phyloP scores from a whole-genome alignment of 2,329 filamentous ascomycete genomes.

The Phyllosticta paracitricarpa region DNA sequence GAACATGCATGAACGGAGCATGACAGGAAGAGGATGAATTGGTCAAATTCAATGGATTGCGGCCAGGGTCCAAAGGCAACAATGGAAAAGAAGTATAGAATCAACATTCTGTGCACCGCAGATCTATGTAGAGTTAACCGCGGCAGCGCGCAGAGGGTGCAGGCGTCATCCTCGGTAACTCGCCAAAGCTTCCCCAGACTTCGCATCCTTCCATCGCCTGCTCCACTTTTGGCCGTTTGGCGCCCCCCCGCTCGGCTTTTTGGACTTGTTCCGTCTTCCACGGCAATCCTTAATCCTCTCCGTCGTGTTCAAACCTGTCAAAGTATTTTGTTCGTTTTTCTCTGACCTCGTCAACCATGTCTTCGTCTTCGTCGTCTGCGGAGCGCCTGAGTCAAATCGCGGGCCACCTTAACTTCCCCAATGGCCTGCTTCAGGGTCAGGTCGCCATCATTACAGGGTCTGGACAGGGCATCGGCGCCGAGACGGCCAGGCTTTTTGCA shows the following conservation, averaged over 20 bases:
- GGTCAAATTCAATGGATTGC: too few relatives aligned
- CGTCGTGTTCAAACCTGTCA: neutral
- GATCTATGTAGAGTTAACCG: neutral
- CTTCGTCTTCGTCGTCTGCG: slow-evolving; percentile 18
- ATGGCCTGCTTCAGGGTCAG: slow-evolving; percentile 68
- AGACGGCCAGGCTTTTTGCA: slow-evolving; percentile 70
- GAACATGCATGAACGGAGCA: too few relatives aligned
- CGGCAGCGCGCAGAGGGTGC: neutral
- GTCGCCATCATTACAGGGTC: slow-evolving; percentile 80
- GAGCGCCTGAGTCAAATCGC: slow-evolving; percentile 60
- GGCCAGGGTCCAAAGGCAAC: too few relatives aligned
- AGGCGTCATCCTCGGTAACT: neutral
- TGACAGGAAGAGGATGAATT: too few relatives aligned
- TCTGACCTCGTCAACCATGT: neutral
- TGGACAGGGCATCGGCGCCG: slow-evolving; percentile 81
- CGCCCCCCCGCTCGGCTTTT: neutral
- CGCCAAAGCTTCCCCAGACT: neutral
- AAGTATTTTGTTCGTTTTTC: neutral
- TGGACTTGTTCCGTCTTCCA: neutral
- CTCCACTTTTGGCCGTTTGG: neutral
- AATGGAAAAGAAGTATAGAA: too few relatives aligned
- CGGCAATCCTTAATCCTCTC: neutral
- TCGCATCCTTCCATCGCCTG: neutral
- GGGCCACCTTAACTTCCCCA: slow-evolving; percentile 71
- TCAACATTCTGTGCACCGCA: too few relatives aligned